Evolutionary conservation across 768 basidiomycete genomes (phyloP), one percentile per base, ranked within the genome.

Genomic region (Boletus sensibilis): DNA sequence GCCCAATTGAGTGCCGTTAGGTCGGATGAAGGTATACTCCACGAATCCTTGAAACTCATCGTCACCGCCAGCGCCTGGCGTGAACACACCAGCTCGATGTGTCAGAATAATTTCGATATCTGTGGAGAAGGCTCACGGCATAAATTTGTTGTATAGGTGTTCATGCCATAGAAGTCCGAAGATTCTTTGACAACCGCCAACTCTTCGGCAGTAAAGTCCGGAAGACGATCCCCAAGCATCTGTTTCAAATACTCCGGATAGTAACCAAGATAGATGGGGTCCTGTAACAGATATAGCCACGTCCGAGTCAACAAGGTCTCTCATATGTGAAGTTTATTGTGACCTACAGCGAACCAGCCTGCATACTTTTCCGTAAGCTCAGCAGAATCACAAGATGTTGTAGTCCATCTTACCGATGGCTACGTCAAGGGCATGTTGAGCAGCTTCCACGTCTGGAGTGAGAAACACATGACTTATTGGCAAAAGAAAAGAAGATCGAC

Each of bases 111-210:
- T 9, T 48, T 43, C 20, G 31, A 40, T 13, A 3, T 25, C 34
- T 21, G 34, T 14, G 23, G 20, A 23, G 48, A 33, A 33, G 44
- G 70, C 82, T 62, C 43, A 84, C 84, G 76, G 68, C 78, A 79
- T 45, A 87, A 76, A 60, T 85, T 82, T 12, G 84, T 87, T 5
- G 85, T 85, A 65, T 88, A 87, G 0, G 86, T 85, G 68, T 87
- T 87, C 80, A 87, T 82, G 33, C 85, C 86, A 64, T 86, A 87
- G 69, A 87, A 88, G 66, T 86, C 86, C 2, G 85, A 84, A 2
- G 84, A 87, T 43, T 81, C 82, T 51, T 82, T 80, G 38, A 87
- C 83, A 34, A 87, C 63, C 0, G 72, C 73, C 57, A 79, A 64
- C 60, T 88, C 85, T 33, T 82, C 84, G 8, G 74, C 64, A 1